phyloP scores from a whole-genome alignment of 345 rosid genomes.

The Eucalyptus grandis region DNA sequence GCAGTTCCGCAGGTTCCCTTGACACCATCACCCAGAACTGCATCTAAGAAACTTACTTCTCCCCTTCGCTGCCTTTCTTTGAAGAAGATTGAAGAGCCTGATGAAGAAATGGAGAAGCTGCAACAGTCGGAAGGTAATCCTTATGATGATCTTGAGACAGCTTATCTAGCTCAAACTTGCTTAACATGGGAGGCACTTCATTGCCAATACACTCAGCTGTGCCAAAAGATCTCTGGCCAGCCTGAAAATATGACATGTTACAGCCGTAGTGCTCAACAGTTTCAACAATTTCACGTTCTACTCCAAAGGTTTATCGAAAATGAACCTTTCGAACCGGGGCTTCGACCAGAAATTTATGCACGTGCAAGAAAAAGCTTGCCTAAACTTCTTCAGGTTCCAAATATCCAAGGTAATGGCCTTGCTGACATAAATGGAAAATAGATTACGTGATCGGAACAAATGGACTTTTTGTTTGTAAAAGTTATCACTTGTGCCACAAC shows the following conservation, averaged over 20 bases:
- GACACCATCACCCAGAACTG: slow-evolving; percentile 76
- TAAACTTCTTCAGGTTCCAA: slow-evolving; percentile 82
- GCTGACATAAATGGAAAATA: background rate
- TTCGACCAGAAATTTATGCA: slow-evolving; percentile 58
- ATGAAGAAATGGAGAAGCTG: slow-evolving; percentile 52
- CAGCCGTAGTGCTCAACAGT: slow-evolving; percentile 73
- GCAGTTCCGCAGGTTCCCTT: slow-evolving; percentile 36
- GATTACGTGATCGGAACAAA: background rate
- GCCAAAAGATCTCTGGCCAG: slow-evolving; percentile 57
- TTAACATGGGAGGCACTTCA: slow-evolving; percentile 98
- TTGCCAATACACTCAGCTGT: slow-evolving; percentile 77
- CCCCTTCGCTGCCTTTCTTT: slow-evolving; percentile 84
- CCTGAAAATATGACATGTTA: slow-evolving; percentile 49
- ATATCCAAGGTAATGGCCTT: slow-evolving; percentile 42
- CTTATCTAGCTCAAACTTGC: slow-evolving; percentile 91
- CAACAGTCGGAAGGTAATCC: slow-evolving; percentile 34
- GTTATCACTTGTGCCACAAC: background rate
- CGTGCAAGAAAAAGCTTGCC: slow-evolving; percentile 73
- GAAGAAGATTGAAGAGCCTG: slow-evolving; percentile 57
- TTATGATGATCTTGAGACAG: slow-evolving; percentile 67
- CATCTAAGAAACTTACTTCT: slow-evolving; percentile 70
- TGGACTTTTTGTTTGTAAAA: background rate
- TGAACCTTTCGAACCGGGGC: slow-evolving; percentile 82
- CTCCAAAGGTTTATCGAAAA: slow-evolving; percentile 88
- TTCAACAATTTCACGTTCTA: slow-evolving; percentile 86